Evolutionary conservation across 2,329 filamentous ascomycete genomes (phyloP), one percentile per base, ranked within the genome.

Genomic region (Myriangium duriaei): DNA sequence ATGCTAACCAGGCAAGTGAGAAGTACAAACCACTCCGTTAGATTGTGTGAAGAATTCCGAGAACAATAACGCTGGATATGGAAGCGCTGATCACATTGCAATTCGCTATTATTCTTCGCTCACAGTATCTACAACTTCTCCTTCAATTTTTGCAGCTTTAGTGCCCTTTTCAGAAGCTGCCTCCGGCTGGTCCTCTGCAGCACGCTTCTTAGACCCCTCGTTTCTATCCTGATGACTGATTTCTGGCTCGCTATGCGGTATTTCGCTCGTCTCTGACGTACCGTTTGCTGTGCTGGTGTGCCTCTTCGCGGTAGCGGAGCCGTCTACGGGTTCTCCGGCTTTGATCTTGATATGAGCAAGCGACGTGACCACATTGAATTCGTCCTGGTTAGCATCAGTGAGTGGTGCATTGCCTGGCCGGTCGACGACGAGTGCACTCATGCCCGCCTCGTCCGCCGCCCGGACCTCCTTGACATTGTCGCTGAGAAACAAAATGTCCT

Each of bases 401-500:
- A 87, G 59, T 18, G 67, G 67, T 26, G 73, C 70, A 58, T 91
- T 91, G 10, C 81, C 83, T 11, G 79, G 77, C 40, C 83, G 69
- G 46, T 66, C 62, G 13, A 67, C 60, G 28, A 69, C 48, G 6
- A 66, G 45, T 4, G 59, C 52, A 41, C 62, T 54, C 45, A 68
- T 56, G 24, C 58, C 57, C 5, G 63, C 63, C 36, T 53, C 49
- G 30, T 52, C 51, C 4, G 65, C 65, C 12, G 65, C 65, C 46
- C 59, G 54, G 34, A 65, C 61, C 49, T 69, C 68, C 52, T 71
- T 73, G 32, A 82, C 68, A 52, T 86, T 86, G 60, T 91, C 83
- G 51, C 81, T 88, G 43, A 88, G 62, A 56, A 91, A 91, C n/a
- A 85, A 64, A 64, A 81, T 81, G 40, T 71, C 64, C 9, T 56